Base-by-base conservation (phyloP, 1,284 basidiomycete species). In the Cryptococcus depauperatus region DNA sequence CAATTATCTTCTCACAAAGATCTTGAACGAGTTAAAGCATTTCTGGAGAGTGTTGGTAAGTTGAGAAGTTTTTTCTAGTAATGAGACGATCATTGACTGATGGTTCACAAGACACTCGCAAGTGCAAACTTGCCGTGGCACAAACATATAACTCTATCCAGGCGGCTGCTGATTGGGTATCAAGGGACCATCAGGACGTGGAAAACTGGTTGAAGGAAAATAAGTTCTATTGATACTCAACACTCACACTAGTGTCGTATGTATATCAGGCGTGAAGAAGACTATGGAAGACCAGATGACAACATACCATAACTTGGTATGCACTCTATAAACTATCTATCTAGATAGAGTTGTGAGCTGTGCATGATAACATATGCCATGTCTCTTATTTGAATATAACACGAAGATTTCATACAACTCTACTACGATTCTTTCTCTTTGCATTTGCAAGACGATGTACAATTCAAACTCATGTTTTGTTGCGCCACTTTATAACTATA, bases 1-100 rank as follows among this genome's bases (percentile, higher is more conserved):
- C 69, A 72, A 32, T 74, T 95, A 50, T 79, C 82, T 16, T 79
- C 77, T 16, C 73, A 82, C 55, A 70, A 80, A 54, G 91, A 95
- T 70, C 77, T 80, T 22, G 69, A 80, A 41, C 75, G 75, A 6
- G 76, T 81, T 19, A 78, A 79, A 56, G 80, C 76, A 54, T 90
- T 85, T 70, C 85, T 90, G 66, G 66, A 68, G 43, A 55, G 51
- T 57, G 74, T 72, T 59, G 66, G 65, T 65, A 60, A 48, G 54
- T 56, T 37, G 25, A 6, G 10, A n/a, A 5, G 28, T 3, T 14
- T 18, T 10, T 25, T 27, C 26, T 8, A n/a, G 35, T 32, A 11
- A 49, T 27, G 11, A 32, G 28, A 21, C 23, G 11, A 5, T 22
- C 6, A 21, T 16, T 37, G 35, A 37, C 14, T 25, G 29, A 44